These are phyloP conservation scores for Nyssa sinensis DNA, from an alignment of 148 eudicot species.

Conservation along the genomic window DNA sequence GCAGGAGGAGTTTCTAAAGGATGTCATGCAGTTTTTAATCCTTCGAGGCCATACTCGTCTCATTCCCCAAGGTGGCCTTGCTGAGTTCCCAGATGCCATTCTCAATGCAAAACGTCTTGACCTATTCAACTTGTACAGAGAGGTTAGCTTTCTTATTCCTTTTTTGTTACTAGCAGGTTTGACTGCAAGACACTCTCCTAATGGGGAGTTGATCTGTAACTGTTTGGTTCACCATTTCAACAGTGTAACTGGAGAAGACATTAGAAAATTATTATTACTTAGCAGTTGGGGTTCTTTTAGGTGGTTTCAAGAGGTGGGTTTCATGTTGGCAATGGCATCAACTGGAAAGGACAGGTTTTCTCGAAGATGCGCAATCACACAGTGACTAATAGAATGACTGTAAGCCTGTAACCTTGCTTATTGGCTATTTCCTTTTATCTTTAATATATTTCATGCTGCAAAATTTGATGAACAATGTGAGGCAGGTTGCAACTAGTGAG, in stretches of 20 bases:
- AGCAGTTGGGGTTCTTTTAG: conserved; percentile 32
- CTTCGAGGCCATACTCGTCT: conserved; percentile 98
- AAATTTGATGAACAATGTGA: not conserved
- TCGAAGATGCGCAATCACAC: conserved; percentile 98
- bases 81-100: conserved; percentile 97
- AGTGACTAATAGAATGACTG: conserved; percentile 91
- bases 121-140: conserved; percentile 89
- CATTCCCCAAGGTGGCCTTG: conserved; percentile 91
- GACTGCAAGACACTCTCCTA: conserved; percentile 5
- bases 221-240: conserved; percentile 1
- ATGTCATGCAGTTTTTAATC: conserved; percentile 90
- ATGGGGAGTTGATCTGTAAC: not conserved
- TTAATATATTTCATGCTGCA: not conserved
- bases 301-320: conserved; percentile 99
- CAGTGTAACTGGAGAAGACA: too few relatives aligned
- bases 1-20: conserved; percentile 92
- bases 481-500: not conserved
- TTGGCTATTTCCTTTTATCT: not conserved
- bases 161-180: not conserved
- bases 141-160: conserved; percentile 48
- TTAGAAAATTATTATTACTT: not conserved
- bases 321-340: conserved; percentile 97
- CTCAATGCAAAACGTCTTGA: conserved; percentile 95
- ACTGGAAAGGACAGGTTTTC: conserved; percentile 99
- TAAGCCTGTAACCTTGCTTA: conserved; percentile 32